phyloP scores from a whole-genome alignment of 495 filamentous ascomycete genomes.

The Penicillium angulare region DNA sequence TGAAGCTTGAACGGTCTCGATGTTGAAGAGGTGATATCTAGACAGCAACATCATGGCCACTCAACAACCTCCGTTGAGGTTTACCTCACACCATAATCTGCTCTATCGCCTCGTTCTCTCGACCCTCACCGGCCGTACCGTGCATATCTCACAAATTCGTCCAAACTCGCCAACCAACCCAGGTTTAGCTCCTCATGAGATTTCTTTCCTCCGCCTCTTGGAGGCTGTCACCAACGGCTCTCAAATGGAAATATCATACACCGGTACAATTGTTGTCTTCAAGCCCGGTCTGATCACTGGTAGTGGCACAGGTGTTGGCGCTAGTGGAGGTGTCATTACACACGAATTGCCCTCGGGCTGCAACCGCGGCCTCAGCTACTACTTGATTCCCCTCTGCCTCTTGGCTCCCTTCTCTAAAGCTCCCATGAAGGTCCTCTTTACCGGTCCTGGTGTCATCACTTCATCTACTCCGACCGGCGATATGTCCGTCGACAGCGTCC shows the following conservation, averaged over 20 bases:
- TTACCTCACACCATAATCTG: constrained; percentile 81
- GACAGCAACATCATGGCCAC: constrained; percentile 38
- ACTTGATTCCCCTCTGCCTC: constrained; percentile 82
- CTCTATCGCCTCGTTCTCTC: constrained; percentile 82
- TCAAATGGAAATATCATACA: constrained; percentile 89
- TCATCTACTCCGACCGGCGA: constrained; percentile 77
- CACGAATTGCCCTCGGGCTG: constrained; percentile 76
- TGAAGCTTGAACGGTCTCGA: constrained; percentile 14
- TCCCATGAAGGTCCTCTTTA: constrained; percentile 82
- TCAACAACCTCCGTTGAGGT: constrained; percentile 55
- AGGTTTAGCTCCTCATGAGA: constrained; percentile 86
- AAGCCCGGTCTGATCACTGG: constrained; percentile 90
- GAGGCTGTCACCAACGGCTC: constrained; percentile 95
- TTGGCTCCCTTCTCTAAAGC: constrained; percentile 92
- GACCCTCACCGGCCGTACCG: constrained; percentile 82
- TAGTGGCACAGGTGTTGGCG: constrained; percentile 62
- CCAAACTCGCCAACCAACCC: constrained; percentile 77
- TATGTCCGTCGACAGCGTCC: constrained; percentile 85
- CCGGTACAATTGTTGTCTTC: constrained; percentile 87
- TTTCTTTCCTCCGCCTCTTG: constrained; percentile 92
- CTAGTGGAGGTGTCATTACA: constrained; percentile 67
- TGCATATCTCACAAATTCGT: constrained; percentile 93
- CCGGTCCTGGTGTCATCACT: constrained; percentile 92
- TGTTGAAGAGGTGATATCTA: constrained; percentile 7
- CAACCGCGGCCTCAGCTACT: constrained; percentile 84